A percentile compares a stretch with the other conserved stretches of the same genome.
Conservation (phyloP, 129 eudicot genomes). For the Tanacetum coccineum region DNA sequence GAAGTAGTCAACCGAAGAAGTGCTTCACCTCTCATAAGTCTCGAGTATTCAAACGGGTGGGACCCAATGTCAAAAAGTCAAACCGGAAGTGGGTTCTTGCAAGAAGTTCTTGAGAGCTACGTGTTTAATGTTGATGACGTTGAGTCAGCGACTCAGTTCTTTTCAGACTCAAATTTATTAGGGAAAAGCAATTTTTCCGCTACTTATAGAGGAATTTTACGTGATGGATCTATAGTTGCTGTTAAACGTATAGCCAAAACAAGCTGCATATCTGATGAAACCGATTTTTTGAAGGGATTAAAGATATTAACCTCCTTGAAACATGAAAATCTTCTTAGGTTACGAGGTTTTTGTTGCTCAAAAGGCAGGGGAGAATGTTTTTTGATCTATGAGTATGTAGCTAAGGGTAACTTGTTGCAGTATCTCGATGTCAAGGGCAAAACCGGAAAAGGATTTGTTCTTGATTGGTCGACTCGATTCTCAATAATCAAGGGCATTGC, state of each 20-base stretch:
- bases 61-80: slow-evolving; percentile 75
- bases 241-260: slow-evolving; percentile 72
- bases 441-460: slow-evolving; percentile 42
- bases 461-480: slow-evolving; percentile 79
- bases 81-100: slow-evolving; percentile 46
- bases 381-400: slow-evolving; percentile 78
- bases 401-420: slow-evolving; percentile 72
- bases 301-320: slow-evolving; percentile 60
- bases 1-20: slow-evolving; percentile 64
- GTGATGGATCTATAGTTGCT: slow-evolving; percentile 84
- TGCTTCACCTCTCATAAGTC: slow-evolving; percentile 73
- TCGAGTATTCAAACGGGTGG: slow-evolving; percentile 94
- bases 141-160: slow-evolving; percentile 78
- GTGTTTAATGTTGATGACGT: slow-evolving; percentile 80
- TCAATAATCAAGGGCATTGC: slow-evolving; percentile 86
- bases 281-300: slow-evolving; percentile 79
- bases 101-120: slow-evolving; percentile 69
- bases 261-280: slow-evolving; percentile 80
- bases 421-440: slow-evolving; percentile 64
- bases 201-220: slow-evolving; percentile 68
- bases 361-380: slow-evolving; percentile 95
- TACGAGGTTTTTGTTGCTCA: slow-evolving; percentile 93
- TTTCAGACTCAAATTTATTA: slow-evolving; percentile 70
- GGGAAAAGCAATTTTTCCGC: slow-evolving; percentile 85
- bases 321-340: slow-evolving; percentile 64